These are phyloP conservation scores for Rhododendron vialii DNA, from an alignment of 148 eudicot genomes.

Conservation along the genomic window DNA sequence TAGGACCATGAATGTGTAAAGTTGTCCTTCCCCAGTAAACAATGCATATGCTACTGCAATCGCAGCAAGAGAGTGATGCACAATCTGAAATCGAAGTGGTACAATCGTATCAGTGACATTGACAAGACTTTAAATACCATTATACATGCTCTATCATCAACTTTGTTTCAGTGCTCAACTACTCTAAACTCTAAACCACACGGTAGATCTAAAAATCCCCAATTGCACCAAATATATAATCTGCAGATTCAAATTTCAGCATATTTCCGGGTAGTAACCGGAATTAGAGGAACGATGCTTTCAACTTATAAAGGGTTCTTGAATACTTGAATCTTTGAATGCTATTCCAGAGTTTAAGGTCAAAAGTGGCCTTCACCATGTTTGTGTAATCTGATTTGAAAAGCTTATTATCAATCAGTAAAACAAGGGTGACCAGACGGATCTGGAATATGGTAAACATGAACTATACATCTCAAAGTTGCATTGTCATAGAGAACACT, in stretches of 20 bases:
- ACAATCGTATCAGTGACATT: background rate
- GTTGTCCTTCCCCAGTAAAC: conserved; percentile 96
- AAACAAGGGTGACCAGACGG: background rate
- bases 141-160: background rate
- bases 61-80: conserved; percentile 92
- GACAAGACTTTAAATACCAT: background rate
- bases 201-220: background rate
- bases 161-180: background rate
- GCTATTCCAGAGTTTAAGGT: background rate
- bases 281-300: background rate
- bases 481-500: background rate
- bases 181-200: background rate
- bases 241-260: background rate
- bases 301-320: background rate
- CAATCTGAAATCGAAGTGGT: conserved; percentile 36
- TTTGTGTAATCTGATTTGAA: background rate
- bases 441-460: background rate
- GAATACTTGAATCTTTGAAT: background rate
- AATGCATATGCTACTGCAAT: conserved; percentile 90
- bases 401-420: background rate
- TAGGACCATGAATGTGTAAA: conserved; percentile 95
- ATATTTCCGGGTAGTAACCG: background rate
- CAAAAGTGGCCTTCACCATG: background rate
- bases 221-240: background rate
- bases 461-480: background rate